Base-by-base conservation (phyloP, 2,329 filamentous ascomycete species). In the Cladosporium oxysporum region DNA sequence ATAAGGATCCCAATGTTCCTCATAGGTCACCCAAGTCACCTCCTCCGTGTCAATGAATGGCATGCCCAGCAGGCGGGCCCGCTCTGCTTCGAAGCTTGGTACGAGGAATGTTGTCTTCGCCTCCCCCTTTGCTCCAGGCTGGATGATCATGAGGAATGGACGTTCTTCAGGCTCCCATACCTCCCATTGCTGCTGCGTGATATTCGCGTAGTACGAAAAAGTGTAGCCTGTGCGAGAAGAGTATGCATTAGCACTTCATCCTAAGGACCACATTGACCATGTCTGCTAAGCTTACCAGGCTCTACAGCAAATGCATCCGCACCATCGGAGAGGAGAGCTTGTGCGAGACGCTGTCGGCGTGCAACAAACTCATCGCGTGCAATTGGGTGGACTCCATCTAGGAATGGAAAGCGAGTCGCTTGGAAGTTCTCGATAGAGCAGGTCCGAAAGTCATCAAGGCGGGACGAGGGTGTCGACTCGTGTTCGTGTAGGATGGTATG, bases 1-100 rank as follows among this genome's bases (percentile, higher is more conserved):
- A 73, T 88, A 90, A 1, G 86, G 87, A 72, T 88, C 81, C 87
- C 86, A 88, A 69, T 88, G 86, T 70, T 89, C 87, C 74, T 89
- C 86, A 82, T 87, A 89, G 0, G 81, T 78, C 16, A 89, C 79
- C 61, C 61, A 63, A 21, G 18, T 28, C 47, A 88, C 84, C 12
- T 84, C 79, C 6, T 89, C 78, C 18, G 81, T 77, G 2, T 80
- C 74, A 2, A 81, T 76, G 5, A 81, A 80, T 0, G 87, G 87
- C 77, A 89, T 88, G 1, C 81, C 81, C 7, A 89, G 80, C 72
- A 89, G 80, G 29, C 83, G 80, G 0, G 85, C 87, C 33, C 87
- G 82, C 16, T 84, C 85, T 49, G 85, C 86, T 70, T 89, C 87
- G 61, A 89, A 88, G 49, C 83, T 81, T 0, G 87, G 87, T 1